Percentiles rank a stretch among this genome's conserved stretches.
Evolutionary conservation across 2,329 filamentous ascomycete genomes (phyloP).

Genomic region (Helotiales sp.): DNA sequence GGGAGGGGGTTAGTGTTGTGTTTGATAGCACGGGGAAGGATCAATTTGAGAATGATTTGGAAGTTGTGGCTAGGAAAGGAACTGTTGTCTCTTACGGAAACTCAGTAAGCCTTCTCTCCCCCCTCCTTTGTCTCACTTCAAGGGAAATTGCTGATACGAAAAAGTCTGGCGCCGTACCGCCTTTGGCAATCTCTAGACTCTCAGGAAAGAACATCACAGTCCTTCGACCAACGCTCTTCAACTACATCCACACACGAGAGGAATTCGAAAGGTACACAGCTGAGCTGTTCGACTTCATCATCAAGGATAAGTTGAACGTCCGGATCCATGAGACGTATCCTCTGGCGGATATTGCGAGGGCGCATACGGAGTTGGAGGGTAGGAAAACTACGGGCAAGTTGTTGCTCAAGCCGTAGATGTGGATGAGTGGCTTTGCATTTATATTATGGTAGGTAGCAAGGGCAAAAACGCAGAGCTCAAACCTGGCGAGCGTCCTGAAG

Average conservation of each 20-base stretch:
- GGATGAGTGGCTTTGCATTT: no score
- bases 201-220: conserved; percentile 78
- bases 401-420: conserved; percentile 65
- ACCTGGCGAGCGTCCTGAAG: no score
- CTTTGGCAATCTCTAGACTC: conserved; percentile 61
- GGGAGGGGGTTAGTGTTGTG: conserved; percentile 75
- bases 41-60: conserved; percentile 80
- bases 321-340: conserved; percentile 79
- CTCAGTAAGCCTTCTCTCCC: conserved; percentile 55
- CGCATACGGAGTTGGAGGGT: conserved; percentile 79
- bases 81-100: conserved; percentile 81
- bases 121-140: background rate
- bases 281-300: conserved; percentile 76
- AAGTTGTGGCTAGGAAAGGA: conserved; percentile 77
- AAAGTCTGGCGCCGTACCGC: conserved; percentile 73
- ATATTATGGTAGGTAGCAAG: no score
- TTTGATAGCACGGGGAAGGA: conserved; percentile 86
- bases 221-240: conserved; percentile 73
- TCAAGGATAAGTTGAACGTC: conserved; percentile 71
- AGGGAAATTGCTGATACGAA: background rate
- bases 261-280: conserved; percentile 73
- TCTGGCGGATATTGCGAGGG: conserved; percentile 71
- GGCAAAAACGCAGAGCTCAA: no score
- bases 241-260: conserved; percentile 70
- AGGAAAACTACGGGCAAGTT: conserved; percentile 86